These are phyloP conservation scores for Suillus placidus DNA, from an alignment of 768 basidiomycete genomes.

Conservation along the genomic window DNA sequence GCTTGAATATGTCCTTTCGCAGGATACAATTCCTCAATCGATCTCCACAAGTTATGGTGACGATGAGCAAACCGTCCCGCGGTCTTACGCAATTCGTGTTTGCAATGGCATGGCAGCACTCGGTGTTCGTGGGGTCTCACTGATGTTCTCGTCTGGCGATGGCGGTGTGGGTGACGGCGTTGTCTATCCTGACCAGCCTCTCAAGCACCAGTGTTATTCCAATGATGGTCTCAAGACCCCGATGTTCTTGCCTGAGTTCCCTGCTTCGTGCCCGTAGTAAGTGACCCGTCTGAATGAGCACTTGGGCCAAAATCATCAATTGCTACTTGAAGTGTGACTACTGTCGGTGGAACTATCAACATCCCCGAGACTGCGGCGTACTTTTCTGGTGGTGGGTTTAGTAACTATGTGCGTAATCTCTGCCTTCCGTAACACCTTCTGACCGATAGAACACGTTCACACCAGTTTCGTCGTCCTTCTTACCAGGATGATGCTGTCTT, in stretches of 20 bases:
- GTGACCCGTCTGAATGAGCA: conserved; percentile 11
- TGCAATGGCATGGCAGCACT: conserved; percentile 66
- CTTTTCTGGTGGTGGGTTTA: conserved; percentile 80
- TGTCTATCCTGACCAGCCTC: conserved; percentile 41
- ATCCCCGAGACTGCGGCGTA: conserved; percentile 61
- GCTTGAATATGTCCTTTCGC: conserved; percentile 57
- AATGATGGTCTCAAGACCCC: conserved; percentile 62
- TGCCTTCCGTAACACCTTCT: background rate
- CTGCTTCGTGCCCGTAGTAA: conserved; percentile 61
- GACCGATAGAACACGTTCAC: background rate
- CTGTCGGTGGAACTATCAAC: conserved; percentile 66
- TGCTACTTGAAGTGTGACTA: conserved; percentile 55
- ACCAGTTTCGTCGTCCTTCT: conserved; percentile 52
- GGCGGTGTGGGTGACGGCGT: conserved; percentile 69
- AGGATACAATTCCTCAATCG: conserved; percentile 50
- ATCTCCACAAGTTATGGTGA: conserved; percentile 79
- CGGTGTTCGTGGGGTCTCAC: conserved; percentile 67
- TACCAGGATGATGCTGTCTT: conserved; percentile 54
- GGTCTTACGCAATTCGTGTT: conserved; percentile 55
- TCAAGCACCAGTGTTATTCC: conserved; percentile 54
- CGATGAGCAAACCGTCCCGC: conserved; percentile 73
- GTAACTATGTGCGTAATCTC: conserved; percentile 54
- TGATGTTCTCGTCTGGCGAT: conserved; percentile 71
- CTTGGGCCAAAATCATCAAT: background rate
- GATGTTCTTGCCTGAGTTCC: conserved; percentile 64